phyloP scores from a whole-genome alignment of 2,329 filamentous ascomycete genomes.

The Penicillium sp. region DNA sequence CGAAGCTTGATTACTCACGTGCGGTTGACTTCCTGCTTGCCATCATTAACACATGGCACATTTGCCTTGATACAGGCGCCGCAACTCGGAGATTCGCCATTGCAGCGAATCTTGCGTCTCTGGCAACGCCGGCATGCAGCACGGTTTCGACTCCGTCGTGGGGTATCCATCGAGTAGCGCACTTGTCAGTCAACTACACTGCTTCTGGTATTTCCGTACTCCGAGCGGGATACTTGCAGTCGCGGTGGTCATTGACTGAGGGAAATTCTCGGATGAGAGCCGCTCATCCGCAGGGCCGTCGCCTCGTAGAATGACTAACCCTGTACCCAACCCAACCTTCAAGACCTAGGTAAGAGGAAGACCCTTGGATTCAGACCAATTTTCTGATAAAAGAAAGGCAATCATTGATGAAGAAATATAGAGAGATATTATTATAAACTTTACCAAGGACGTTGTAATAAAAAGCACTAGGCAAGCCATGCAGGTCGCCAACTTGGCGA shows the following conservation, averaged over 20 bases:
- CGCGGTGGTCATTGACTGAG: neutral
- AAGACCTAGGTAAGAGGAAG: neutral
- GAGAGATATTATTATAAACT: neutral
- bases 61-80: constrained; percentile 54
- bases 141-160: constrained; percentile 39
- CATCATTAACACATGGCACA: constrained; percentile 53
- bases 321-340: no score
- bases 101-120: constrained; percentile 58
- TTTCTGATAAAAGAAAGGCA: neutral
- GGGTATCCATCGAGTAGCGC: constrained; percentile 32
- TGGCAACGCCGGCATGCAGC: constrained; percentile 52
- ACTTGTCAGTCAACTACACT: neutral
- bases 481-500: no score
- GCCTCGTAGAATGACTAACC: constrained; percentile 1
- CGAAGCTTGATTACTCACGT: constrained; percentile 38
- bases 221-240: neutral
- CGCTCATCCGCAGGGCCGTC: constrained; percentile 1
- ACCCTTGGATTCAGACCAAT: neutral
- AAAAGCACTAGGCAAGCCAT: neutral
- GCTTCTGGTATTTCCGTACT: neutral
- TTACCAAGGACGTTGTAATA: neutral
- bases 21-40: constrained; percentile 53
- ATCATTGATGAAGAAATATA: neutral
- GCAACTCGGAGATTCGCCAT: constrained; percentile 52
- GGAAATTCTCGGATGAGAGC: constrained; percentile 1